Percentiles rank a stretch among this genome's conserved stretches.
Conservation (phyloP, 148 eudicot genomes). For the Dianthus caryophyllus region DNA sequence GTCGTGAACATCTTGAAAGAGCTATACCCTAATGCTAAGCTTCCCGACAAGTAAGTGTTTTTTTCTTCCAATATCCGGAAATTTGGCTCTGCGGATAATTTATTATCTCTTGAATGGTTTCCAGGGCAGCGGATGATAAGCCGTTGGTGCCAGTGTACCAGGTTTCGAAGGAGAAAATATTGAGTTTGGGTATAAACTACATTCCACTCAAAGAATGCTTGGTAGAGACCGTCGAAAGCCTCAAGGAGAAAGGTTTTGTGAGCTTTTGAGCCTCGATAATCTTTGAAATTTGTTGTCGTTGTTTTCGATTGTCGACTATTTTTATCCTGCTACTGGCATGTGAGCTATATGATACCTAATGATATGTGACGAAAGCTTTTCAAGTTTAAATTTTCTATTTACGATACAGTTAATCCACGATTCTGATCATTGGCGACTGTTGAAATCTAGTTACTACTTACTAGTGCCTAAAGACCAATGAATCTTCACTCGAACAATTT, state of each 20-base stretch:
- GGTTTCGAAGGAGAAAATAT: conserved; percentile 43
- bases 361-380: too few species aligned
- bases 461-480: too few species aligned
- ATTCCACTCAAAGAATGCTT: conserved; percentile 44
- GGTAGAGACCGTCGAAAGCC: conserved; percentile 69
- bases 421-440: too few species aligned
- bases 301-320: too few species aligned
- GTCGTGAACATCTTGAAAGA: conserved; percentile 26
- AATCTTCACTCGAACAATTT: too few species aligned
- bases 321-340: too few species aligned
- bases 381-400: too few species aligned
- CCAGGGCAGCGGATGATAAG: conserved; percentile 61
- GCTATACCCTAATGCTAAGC: conserved; percentile 25
- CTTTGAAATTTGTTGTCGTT: too few species aligned
- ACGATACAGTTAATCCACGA: too few species aligned
- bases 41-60: conserved; percentile 32
- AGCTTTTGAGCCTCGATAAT: conserved; percentile 21
- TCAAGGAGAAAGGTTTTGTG: conserved; percentile 52
- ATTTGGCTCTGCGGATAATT: neutral
- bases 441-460: too few species aligned
- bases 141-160: conserved; percentile 39
- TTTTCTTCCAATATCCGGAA: neutral
- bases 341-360: too few species aligned
- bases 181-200: conserved; percentile 46
- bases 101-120: neutral